Conservation (phyloP, 768 basidiomycete genomes). For the Lepiota venenata region DNA sequence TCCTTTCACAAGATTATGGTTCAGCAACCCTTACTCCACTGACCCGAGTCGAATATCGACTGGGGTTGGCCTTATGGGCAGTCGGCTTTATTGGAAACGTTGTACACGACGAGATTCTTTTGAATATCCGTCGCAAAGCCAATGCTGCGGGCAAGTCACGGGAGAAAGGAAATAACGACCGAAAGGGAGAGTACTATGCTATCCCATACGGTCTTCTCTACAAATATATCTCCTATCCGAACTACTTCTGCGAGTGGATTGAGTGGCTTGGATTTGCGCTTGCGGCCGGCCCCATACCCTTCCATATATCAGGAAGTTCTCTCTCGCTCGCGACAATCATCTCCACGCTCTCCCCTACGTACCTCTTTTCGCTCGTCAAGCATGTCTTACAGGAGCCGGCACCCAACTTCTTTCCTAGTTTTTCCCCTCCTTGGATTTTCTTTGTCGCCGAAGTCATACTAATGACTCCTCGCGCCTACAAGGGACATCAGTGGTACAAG, state of each 20-base stretch:
- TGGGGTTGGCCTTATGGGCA: conserved; percentile 64
- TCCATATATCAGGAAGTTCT: conserved; percentile 15
- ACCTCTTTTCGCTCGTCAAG: conserved; percentile 8
- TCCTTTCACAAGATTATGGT: conserved; percentile 41
- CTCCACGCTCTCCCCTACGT: conserved; percentile 6
- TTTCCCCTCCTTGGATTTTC: conserved; percentile 81
- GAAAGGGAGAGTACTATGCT: conserved; percentile 56
- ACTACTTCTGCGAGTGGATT: conserved; percentile 93
- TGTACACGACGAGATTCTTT: conserved; percentile 85
- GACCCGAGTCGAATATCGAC: conserved; percentile 48
- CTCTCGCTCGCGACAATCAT: conserved; percentile 18
- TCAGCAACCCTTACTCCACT: conserved; percentile 27
- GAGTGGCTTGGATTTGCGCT: conserved; percentile 92
- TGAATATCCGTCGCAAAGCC: conserved; percentile 73
- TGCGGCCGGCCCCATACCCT: conserved; percentile 56
- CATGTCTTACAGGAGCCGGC: conserved; percentile 22
- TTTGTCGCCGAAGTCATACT: conserved; percentile 62
- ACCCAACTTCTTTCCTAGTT: conserved; percentile 34
- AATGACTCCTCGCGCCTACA: conserved; percentile 82
- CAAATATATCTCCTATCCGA: conserved; percentile 80
- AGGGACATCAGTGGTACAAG: conserved; percentile 86
- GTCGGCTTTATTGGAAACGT: conserved; percentile 78
- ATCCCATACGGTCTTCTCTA: conserved; percentile 82
- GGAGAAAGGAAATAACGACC: not conserved
- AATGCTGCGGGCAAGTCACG: conserved; percentile 14